Percentiles rank a stretch among this genome's conserved stretches.
Evolutionary conservation across 306 rosid genomes (phyloP).

Genomic region (Prunus kanzakura): DNA sequence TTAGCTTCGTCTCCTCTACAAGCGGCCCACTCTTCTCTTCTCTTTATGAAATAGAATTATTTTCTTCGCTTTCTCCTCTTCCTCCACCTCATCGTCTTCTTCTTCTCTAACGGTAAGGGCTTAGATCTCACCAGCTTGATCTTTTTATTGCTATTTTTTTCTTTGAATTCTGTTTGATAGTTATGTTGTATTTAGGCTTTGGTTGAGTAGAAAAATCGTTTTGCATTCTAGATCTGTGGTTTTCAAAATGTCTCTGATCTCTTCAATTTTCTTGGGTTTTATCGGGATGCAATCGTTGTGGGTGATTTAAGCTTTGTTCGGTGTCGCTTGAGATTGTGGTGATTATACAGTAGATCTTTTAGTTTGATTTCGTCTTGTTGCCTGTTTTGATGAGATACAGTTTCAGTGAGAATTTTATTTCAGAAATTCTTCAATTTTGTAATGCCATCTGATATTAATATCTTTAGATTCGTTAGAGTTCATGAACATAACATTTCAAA

Average conservation of each 20-base stretch:
- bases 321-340: neutral
- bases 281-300: neutral
- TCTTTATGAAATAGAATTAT: neutral
- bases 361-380: neutral
- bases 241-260: neutral
- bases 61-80: neutral
- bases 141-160: neutral
- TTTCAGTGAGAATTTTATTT: neutral
- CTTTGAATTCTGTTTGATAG: neutral
- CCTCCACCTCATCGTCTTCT: neutral
- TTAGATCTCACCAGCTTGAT: neutral
- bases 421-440: neutral
- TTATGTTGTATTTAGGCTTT: neutral
- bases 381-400: neutral
- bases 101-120: neutral
- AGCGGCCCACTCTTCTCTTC: too few species aligned
- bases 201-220: neutral
- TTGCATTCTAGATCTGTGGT: neutral
- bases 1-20: too few species aligned
- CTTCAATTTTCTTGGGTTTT: neutral
- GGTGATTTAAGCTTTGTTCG: neutral
- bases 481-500: neutral
- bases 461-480: neutral
- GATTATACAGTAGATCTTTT: neutral
- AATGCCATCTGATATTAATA: neutral